Percentiles rank a stretch among this genome's conserved stretches.
Evolutionary conservation across 2,329 filamentous ascomycete species (phyloP).

Genomic region (Xylaria sp.): DNA sequence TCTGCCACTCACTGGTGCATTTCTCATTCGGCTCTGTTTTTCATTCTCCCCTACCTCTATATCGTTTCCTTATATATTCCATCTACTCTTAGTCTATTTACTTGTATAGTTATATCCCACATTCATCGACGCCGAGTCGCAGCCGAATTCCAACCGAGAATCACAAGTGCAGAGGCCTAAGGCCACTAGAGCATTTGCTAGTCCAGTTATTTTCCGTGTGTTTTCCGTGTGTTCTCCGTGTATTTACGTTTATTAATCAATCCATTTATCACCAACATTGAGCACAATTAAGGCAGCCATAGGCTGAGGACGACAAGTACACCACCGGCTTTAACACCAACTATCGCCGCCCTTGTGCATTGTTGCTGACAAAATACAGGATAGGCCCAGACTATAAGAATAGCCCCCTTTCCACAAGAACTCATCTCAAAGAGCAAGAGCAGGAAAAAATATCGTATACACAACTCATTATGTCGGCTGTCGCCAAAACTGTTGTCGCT

Average conservation of each 20-base stretch:
- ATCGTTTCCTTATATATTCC: no score
- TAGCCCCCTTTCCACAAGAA: background rate
- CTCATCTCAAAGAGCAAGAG: background rate
- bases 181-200: background rate
- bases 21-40: no score
- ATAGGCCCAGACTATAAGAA: slow-evolving; percentile 23
- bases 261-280: background rate
- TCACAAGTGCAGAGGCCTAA: background rate
- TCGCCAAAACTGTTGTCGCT: slow-evolving; percentile 61
- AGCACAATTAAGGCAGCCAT: background rate
- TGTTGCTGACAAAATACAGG: slow-evolving; percentile 31
- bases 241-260: slow-evolving; percentile 3
- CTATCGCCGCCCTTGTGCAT: slow-evolving; percentile 26
- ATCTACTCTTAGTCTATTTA: no score
- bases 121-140: no score
- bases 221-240: no score
- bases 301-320: background rate
- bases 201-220: background rate
- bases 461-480: slow-evolving; percentile 49
- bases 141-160: no score
- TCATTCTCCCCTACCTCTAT: no score
- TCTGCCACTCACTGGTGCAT: no score
- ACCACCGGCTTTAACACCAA: slow-evolving; percentile 27
- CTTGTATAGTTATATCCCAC: no score
- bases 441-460: background rate